Base-by-base conservation (phyloP, 108 stramenopile genomes). In the Hondaea fermentalgiana region DNA sequence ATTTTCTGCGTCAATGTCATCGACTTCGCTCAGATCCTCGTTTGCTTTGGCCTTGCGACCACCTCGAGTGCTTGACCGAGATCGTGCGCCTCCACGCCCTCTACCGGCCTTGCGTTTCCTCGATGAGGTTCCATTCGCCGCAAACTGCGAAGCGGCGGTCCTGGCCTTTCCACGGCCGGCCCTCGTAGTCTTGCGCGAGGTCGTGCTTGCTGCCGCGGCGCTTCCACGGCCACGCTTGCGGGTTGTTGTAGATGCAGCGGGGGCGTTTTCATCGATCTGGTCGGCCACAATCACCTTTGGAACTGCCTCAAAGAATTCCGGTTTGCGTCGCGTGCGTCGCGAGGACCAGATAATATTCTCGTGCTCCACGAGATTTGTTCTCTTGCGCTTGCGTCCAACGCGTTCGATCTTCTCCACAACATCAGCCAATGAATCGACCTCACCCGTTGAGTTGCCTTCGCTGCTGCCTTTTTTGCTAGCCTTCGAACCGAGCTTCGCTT, bases 281-380 rank as follows among this genome's bases (percentile, higher is more conserved):
- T 8, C 14, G 17, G 64, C 1, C 25, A 69, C 64, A 17, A 23
- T 14, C 25, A 21, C 76, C 51, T 83, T 83, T 6, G 76, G 76
- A 55, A 83, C 76, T 12, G 76, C 76, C 28, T 83, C 76, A 35
- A 83, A 83, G 76, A 83, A 83, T 17, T 83, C 17, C n/a, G 76
- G 76, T 23, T 83, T 83, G 49, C 76, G 45, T 8, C 76, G 76
- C 25, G 45, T 53, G 4, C 76, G 45, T 53, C 49, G 19, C 25
- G 76, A 83, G 23, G 45, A n/a, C 76, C 76, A 83, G 19, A 83
- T 83, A 17, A 83, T 53, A 35, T 83, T 83, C 51, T 83, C 76
- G 76, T 53, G 51, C 76, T 47, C 76, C 10, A 83, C 76, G 51
- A 69, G 64, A 17, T 69, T 69, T 8, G 42, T 42, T 42, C 64